Conservation (phyloP, 1,284 basidiomycete species). For the Neonothopanus nambi region DNA sequence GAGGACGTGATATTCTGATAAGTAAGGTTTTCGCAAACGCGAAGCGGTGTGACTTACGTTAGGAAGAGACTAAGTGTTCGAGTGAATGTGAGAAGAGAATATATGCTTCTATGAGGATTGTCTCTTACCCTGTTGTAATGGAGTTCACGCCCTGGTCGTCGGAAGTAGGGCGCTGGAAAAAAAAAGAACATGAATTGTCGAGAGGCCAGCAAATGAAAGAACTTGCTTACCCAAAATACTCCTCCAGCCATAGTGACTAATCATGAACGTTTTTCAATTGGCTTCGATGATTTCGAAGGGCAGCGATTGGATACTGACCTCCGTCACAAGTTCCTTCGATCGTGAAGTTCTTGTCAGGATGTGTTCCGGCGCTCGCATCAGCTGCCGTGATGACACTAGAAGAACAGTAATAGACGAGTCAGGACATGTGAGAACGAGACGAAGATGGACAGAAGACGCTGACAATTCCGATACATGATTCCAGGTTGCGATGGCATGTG, state of each 20-base stretch:
- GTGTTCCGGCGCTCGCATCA: constrained; percentile 34
- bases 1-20: constrained; percentile 2
- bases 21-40: neutral
- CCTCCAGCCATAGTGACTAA: constrained; percentile 48
- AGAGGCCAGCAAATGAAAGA: neutral
- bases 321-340: constrained; percentile 43
- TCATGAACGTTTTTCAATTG: neutral
- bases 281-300: neutral
- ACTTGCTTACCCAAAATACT: constrained; percentile 47
- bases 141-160: constrained; percentile 45
- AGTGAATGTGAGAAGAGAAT: neutral
- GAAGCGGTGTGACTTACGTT: constrained; percentile 27
- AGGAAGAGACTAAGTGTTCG: constrained; percentile 32
- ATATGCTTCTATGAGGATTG: neutral
- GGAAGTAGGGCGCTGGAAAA: constrained; percentile 36
- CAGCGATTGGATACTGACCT: constrained; percentile 28
- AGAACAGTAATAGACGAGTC: neutral
- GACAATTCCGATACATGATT: constrained; percentile 46
- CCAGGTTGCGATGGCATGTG: constrained; percentile 50
- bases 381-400: constrained; percentile 41
- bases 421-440: neutral
- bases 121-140: constrained; percentile 46
- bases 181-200: neutral
- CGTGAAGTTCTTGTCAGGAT: constrained; percentile 40
- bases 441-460: constrained; percentile 17